These are phyloP conservation scores for Rhodamnia argentea DNA, from an alignment of 345 rosid species.

Conservation along the genomic window DNA sequence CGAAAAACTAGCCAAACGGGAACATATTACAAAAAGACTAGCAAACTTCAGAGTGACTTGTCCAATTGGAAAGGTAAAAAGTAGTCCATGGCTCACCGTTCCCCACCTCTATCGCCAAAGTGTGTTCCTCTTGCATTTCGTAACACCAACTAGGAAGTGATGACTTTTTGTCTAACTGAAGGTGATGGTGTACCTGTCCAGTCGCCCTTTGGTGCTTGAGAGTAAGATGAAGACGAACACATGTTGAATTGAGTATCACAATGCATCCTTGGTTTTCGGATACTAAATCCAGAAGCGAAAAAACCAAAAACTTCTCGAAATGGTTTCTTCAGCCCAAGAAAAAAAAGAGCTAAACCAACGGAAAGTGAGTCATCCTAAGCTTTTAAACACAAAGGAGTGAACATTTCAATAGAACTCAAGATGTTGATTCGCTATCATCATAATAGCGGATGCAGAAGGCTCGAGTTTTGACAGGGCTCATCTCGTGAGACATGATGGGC, in stretches of 20 bases:
- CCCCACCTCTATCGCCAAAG: background rate
- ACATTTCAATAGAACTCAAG: background rate
- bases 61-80: background rate
- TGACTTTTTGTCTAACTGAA: background rate
- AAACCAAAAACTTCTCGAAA: background rate
- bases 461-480: background rate
- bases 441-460: background rate
- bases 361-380: background rate
- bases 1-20: background rate
- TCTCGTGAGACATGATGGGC: background rate
- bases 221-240: background rate
- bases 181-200: background rate
- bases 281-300: background rate
- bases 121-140: background rate
- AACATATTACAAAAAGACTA: background rate
- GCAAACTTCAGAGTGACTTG: background rate
- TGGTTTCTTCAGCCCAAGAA: accelerated
- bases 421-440: background rate
- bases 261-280: background rate
- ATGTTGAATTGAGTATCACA: background rate
- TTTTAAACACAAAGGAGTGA: background rate
- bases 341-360: background rate
- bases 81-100: background rate
- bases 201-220: background rate
- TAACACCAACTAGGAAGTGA: background rate